Evolutionary conservation across 805 yeast species (phyloP).

Genomic region (Saccharomyces paradoxus): DNA sequence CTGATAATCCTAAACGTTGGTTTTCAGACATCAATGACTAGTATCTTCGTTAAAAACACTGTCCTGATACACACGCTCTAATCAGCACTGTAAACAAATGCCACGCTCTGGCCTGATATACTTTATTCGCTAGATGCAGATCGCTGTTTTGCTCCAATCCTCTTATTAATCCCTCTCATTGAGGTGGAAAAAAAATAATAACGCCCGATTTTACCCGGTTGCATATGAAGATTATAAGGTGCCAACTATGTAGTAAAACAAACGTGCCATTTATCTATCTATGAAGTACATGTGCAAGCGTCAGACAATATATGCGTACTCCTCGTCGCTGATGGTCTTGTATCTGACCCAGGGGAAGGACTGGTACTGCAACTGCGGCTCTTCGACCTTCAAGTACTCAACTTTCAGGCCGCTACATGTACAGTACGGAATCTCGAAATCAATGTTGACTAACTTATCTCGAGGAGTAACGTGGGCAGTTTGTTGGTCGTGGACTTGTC

Average conservation of each 20-base stretch:
- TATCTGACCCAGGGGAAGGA: slow-evolving; percentile 78
- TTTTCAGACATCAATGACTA: not conserved
- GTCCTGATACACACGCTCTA: not conserved
- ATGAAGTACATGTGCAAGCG: not conserved
- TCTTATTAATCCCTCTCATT: not conserved
- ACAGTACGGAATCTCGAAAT: slow-evolving; percentile 56
- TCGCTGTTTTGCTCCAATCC: not conserved
- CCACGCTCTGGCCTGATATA: not conserved
- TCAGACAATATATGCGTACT: slow-evolving; percentile 26
- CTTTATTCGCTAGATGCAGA: not conserved
- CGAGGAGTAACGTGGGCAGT: slow-evolving; percentile 11
- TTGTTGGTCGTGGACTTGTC: slow-evolving; percentile 23
- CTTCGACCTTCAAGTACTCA: slow-evolving; percentile 59
- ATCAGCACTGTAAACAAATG: not conserved
- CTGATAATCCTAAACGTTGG: slow-evolving; percentile 11
- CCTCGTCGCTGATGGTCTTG: slow-evolving; percentile 37
- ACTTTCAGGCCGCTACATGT: slow-evolving; percentile 61
- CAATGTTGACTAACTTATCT: slow-evolving; percentile 34
- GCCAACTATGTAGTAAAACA: slow-evolving; percentile 1
- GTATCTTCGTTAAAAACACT: not conserved
- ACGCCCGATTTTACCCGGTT: slow-evolving; percentile 2
- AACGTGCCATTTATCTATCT: slow-evolving; percentile 1
- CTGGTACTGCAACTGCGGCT: slow-evolving; percentile 50
- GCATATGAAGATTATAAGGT: slow-evolving; percentile 1
- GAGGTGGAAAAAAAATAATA: not conserved